phyloP scores from a whole-genome alignment of 495 filamentous ascomycete genomes.

The Aspergillus kassunensis region DNA sequence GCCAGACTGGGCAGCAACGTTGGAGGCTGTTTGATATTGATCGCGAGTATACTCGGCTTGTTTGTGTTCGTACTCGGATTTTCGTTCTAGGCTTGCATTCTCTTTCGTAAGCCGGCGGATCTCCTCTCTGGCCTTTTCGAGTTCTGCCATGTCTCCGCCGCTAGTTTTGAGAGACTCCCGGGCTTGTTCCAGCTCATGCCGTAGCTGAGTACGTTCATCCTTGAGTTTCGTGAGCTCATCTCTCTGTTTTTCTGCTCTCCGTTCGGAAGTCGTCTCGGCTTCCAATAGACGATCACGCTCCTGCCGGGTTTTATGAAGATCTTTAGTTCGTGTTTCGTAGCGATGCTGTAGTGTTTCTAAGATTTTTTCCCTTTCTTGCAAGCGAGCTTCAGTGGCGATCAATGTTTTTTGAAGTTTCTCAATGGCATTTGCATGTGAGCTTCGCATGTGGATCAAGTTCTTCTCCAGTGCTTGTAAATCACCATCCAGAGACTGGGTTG shows the following conservation, averaged over 20 bases:
- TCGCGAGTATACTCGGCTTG: slow-evolving; percentile 56
- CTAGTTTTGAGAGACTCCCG: slow-evolving; percentile 45
- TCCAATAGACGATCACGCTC: slow-evolving; percentile 30
- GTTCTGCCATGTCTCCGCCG: slow-evolving; percentile 46
- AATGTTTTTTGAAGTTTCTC: slow-evolving; percentile 28
- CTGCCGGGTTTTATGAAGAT: slow-evolving; percentile 35
- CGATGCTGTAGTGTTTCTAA: slow-evolving; percentile 38
- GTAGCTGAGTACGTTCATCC: slow-evolving; percentile 43
- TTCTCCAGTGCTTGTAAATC: slow-evolving; percentile 32
- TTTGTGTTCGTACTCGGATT: slow-evolving; percentile 48
- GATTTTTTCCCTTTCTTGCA: slow-evolving; percentile 26
- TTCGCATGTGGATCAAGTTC: slow-evolving; percentile 34
- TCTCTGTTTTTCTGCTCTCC: slow-evolving; percentile 36
- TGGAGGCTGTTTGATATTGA: slow-evolving; percentile 63
- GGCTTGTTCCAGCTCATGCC: slow-evolving; percentile 47
- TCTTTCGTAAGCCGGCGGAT: slow-evolving; percentile 40
- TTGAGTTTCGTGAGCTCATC: slow-evolving; percentile 46
- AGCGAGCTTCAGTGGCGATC: slow-evolving; percentile 16
- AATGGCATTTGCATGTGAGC: slow-evolving; percentile 26
- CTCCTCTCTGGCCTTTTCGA: slow-evolving; percentile 45
- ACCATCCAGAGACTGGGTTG: slow-evolving; percentile 30
- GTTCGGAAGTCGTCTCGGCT: slow-evolving; percentile 23
- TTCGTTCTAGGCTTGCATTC: slow-evolving; percentile 41
- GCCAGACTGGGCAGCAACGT: slow-evolving; percentile 43
- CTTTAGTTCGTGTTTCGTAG: slow-evolving; percentile 38